Evolutionary conservation across 495 filamentous ascomycete species (phyloP), one percentile per base, ranked within the genome.

Genomic region (Penicillium bialowiezense): DNA sequence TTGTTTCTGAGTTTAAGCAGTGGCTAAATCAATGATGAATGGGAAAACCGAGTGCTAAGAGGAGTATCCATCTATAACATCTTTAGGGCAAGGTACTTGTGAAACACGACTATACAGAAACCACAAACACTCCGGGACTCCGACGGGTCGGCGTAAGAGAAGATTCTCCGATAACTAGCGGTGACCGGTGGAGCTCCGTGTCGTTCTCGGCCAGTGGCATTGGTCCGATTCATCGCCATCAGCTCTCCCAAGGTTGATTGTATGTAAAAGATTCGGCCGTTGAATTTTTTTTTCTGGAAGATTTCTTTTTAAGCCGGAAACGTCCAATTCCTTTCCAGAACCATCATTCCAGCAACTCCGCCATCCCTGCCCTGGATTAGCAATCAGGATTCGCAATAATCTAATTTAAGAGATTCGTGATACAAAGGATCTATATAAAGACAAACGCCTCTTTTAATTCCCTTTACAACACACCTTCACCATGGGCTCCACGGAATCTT

Each of bases 401-500:
- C 35, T 32, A 29, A 31, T n/a, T 40, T 39, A n/a, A n/a, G 19
- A 14, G n/a, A 21, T 41, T n/a, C 7, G 17, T 20, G 28, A 24
- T 43, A 51, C 59, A 44, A 59, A 46, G 21, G 48, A 61, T 63
- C 52, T 58, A 54, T 38, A 41, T 39, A 31, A 49, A 24, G 56
- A 19, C 24, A 44, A 34, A 33, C 20, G 31, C 33, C 14, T 43
- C 10, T 10, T 32, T 42, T 44, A 18, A 8, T 23, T 49, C 19
- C 39, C 42, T 50, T 32, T 49, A 37, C 58, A 24, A 19, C 39
- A n/a, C 15, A 46, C 40, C 10, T 18, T 18, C 23, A 62, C 15
- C 41, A 63, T 62, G 55, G 61, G 58, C 26, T 64, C 63, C 40
- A 58, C 48, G 36, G 63, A 68, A 50, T 65, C 67, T 44, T 54